Conservation (phyloP, 2,329 filamentous ascomycete species). For the Pseudopyricularia javanii region DNA sequence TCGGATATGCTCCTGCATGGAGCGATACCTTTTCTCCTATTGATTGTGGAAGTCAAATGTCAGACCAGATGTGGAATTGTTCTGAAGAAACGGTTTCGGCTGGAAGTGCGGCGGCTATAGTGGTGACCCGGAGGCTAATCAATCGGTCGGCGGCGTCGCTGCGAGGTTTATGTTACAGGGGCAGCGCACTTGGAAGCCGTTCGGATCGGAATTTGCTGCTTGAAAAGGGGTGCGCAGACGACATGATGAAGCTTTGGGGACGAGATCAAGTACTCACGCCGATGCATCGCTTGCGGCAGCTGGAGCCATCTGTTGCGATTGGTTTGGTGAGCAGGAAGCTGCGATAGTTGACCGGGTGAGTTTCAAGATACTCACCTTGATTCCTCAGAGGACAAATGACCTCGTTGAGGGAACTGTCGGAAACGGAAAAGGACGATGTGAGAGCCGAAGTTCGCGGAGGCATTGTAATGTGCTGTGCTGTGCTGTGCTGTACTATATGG, state of each 20-base stretch:
- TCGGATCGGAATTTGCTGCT: too few relatives aligned
- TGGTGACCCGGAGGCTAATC: too few relatives aligned
- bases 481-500: neutral
- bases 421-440: constrained; percentile 83
- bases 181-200: neutral
- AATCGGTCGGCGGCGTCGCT: neutral
- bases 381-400: constrained; percentile 93
- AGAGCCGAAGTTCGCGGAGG: constrained; percentile 69
- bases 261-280: constrained; percentile 59
- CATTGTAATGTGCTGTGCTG: constrained; percentile 46
- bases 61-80: constrained; percentile 5
- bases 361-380: constrained; percentile 29
- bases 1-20: constrained; percentile 98
- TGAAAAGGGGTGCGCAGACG: too few relatives aligned
- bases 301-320: constrained; percentile 58
- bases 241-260: neutral
- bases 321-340: neutral
- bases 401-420: constrained; percentile 76
- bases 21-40: constrained; percentile 55
- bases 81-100: neutral
- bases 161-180: neutral
- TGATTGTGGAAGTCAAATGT: constrained; percentile 5
- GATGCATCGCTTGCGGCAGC: constrained; percentile 93
- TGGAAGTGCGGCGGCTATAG: neutral
- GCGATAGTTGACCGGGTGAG: neutral